phyloP scores from a whole-genome alignment of 2,329 filamentous ascomycete genomes.

The Chaetoscypha palmicola region DNA sequence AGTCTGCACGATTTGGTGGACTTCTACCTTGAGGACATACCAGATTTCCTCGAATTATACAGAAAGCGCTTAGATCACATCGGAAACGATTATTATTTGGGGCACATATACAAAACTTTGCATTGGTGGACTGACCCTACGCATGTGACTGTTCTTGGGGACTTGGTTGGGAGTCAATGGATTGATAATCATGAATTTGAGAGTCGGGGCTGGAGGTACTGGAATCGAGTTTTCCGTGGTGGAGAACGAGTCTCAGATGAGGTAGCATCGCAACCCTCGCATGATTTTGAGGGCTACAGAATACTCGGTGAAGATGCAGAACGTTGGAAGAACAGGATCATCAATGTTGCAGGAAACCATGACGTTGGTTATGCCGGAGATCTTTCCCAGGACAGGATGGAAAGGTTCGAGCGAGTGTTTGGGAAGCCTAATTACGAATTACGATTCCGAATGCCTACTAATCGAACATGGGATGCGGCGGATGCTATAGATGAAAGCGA shows the following conservation, averaged over 20 bases:
- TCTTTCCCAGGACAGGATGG: conserved; percentile 65
- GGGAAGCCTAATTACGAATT: conserved; percentile 89
- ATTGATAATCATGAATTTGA: conserved; percentile 80
- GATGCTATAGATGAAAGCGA: conserved; percentile 38
- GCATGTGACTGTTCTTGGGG: conserved; percentile 82
- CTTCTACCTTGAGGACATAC: conserved; percentile 60
- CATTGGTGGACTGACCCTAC: conserved; percentile 80
- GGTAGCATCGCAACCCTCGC: conserved; percentile 40
- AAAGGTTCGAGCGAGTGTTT: conserved; percentile 77
- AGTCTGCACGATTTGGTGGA: conserved; percentile 53
- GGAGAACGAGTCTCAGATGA: conserved; percentile 56
- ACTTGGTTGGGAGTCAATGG: conserved; percentile 93
- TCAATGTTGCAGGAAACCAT: conserved; percentile 92
- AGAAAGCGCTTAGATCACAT: conserved; percentile 81
- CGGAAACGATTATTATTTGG: conserved; percentile 92
- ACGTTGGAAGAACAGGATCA: conserved; percentile 67
- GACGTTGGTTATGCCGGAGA: conserved; percentile 96
- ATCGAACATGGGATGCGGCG: conserved; percentile 18
- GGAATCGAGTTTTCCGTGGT: conserved; percentile 70
- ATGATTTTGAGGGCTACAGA: conserved; percentile 31
- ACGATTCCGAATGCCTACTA: conserved; percentile 54
- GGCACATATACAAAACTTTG: conserved; percentile 80
- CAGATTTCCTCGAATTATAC: conserved; percentile 55
- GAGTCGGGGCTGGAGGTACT: conserved; percentile 65
- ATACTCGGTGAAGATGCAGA: conserved; percentile 37